These are phyloP conservation scores for Talaromyces pinophilus DNA, from an alignment of 2,329 filamentous ascomycete genomes.

Conservation along the genomic window DNA sequence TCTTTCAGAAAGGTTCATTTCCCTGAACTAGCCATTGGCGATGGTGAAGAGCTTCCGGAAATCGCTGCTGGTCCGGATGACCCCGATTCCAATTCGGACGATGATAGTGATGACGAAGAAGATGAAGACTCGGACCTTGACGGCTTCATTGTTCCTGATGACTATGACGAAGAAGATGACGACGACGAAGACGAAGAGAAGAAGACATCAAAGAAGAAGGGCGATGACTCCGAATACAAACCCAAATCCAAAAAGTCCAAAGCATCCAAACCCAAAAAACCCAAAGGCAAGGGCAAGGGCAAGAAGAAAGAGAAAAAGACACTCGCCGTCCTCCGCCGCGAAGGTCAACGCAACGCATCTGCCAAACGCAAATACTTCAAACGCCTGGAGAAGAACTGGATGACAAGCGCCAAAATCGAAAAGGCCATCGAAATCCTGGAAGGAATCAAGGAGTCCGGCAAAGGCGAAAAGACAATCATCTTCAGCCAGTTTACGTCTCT, in stretches of 20 bases:
- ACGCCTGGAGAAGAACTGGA: slow-evolving; percentile 67
- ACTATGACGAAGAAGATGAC: slow-evolving; percentile 32
- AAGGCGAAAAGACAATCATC: slow-evolving; percentile 74
- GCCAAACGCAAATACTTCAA: slow-evolving; percentile 69
- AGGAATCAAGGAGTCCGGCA: slow-evolving; percentile 49
- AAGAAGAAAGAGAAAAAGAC: slow-evolving; percentile 53
- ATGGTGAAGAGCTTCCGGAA: slow-evolving; percentile 20
- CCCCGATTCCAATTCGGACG: slow-evolving; percentile 31
- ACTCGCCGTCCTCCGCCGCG: slow-evolving; percentile 66
- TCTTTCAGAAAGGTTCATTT: slow-evolving; percentile 74
- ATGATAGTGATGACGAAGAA: slow-evolving; percentile 44
- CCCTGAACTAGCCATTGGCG: slow-evolving; percentile 49
- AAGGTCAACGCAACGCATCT: slow-evolving; percentile 63
- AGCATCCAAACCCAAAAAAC: background rate
- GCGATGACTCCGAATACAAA: background rate
- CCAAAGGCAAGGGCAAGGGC: slow-evolving; percentile 37
- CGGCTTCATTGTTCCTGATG: slow-evolving; percentile 26
- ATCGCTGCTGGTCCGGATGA: slow-evolving; percentile 40
- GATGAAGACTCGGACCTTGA: slow-evolving; percentile 28
- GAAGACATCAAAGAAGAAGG: slow-evolving; percentile 16
- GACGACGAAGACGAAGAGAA: slow-evolving; percentile 26
- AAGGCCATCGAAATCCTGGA: slow-evolving; percentile 67
- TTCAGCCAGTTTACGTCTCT: slow-evolving; percentile 82
- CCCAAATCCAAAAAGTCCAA: background rate
- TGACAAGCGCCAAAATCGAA: slow-evolving; percentile 73